Percentiles rank a stretch among this genome's conserved stretches.
phyloP scores from a whole-genome alignment of 2,329 filamentous ascomycete genomes.

The Epichloe typhina region DNA sequence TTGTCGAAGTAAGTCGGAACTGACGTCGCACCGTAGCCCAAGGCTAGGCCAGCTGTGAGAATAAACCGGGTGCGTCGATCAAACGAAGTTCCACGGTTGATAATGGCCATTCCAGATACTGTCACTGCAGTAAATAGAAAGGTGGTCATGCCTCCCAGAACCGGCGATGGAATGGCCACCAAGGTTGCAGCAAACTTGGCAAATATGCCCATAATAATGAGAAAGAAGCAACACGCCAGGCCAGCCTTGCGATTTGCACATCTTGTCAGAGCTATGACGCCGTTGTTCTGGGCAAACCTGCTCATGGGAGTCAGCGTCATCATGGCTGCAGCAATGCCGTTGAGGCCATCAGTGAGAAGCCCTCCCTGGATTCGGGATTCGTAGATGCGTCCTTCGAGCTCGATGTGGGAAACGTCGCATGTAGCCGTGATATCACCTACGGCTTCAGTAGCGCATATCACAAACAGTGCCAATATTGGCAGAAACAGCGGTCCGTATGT shows the following conservation, averaged over 20 bases:
- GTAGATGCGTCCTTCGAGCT: constrained; percentile 58
- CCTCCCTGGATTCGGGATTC: constrained; percentile 67
- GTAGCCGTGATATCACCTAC: constrained; percentile 73
- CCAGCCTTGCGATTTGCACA: constrained; percentile 73
- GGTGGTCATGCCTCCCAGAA: constrained; percentile 44
- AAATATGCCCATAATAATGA: constrained; percentile 70
- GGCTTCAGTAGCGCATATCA: constrained; percentile 65
- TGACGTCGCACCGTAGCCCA: constrained; percentile 60
- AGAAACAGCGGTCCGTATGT: constrained; percentile 63
- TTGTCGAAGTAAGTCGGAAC: constrained; percentile 54
- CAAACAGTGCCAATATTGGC: constrained; percentile 54
- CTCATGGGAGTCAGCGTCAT: constrained; percentile 72
- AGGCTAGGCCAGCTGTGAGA: constrained; percentile 57
- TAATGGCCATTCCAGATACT: constrained; percentile 65
- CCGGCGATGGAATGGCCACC: constrained; percentile 41
- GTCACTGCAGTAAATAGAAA: constrained; percentile 57
- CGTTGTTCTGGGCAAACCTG: constrained; percentile 75
- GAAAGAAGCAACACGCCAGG: constrained; percentile 63
- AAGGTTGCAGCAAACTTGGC: constrained; percentile 73
- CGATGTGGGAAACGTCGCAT: constrained; percentile 64
- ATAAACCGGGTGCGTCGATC: constrained; percentile 75
- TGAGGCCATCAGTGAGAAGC: constrained; percentile 63
- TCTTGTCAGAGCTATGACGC: constrained; percentile 68
- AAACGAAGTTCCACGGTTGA: constrained; percentile 55
- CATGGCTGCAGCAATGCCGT: constrained; percentile 60